phyloP scores from a whole-genome alignment of 768 basidiomycete genomes.

The Amanita jacksonii region DNA sequence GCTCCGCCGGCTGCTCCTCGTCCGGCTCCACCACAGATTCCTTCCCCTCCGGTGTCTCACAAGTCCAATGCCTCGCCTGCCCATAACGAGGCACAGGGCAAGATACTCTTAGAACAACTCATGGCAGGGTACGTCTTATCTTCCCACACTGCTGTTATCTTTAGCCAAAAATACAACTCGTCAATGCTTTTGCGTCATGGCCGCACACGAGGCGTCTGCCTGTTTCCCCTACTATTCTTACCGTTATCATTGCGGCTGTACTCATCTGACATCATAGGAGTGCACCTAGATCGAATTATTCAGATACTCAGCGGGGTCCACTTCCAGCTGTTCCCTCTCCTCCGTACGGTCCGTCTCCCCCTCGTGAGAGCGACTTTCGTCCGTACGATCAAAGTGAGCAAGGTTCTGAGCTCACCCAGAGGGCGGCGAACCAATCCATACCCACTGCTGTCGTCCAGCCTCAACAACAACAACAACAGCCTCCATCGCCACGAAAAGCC shows the following conservation, averaged over 20 bases:
- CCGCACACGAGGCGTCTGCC: slow-evolving; percentile 14
- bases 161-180: slow-evolving; percentile 5
- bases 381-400: slow-evolving; percentile 34
- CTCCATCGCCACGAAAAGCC: slow-evolving; percentile 66
- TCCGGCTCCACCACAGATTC: slow-evolving; percentile 37
- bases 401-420: slow-evolving; percentile 29
- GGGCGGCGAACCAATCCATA: slow-evolving; percentile 23
- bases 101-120: slow-evolving; percentile 69
- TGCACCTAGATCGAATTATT: slow-evolving; percentile 39
- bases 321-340: slow-evolving; percentile 36
- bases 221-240: slow-evolving; percentile 17
- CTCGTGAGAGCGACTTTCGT: slow-evolving; percentile 36
- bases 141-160: slow-evolving; percentile 6
- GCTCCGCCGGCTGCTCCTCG: slow-evolving; percentile 29
- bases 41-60: slow-evolving; percentile 57
- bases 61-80: slow-evolving; percentile 47
- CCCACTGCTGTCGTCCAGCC: slow-evolving; percentile 14
- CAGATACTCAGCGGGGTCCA: slow-evolving; percentile 35
- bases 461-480: slow-evolving; percentile 31
- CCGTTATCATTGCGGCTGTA: slow-evolving; percentile 10
- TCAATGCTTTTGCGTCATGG: slow-evolving; percentile 6
- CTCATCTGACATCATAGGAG: slow-evolving; percentile 26
- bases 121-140: slow-evolving; percentile 60
- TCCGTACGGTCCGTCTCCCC: slow-evolving; percentile 31
- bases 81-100: slow-evolving; percentile 59